Base-by-base conservation (phyloP, 345 rosid species). In the Populus simonii region DNA sequence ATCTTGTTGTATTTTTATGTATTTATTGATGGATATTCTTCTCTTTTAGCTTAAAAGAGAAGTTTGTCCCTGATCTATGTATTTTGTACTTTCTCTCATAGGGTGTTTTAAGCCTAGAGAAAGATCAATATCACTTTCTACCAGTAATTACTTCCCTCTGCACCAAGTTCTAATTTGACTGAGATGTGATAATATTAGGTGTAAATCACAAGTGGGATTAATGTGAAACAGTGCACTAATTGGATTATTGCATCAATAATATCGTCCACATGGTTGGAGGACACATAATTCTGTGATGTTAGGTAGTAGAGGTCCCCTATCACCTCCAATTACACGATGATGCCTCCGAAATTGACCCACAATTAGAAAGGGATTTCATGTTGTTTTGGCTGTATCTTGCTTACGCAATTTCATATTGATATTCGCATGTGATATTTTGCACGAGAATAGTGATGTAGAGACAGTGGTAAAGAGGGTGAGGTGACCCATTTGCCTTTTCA, bases 241-340 rank as follows among this genome's bases (percentile, higher is more conserved):
- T 80, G 82, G 74, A 82, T 74, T 76, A 49, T 76, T 76, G 76
- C 66, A 38, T 43, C 80, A 74, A 79, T 78, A 72, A 79, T 73
- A 68, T 17, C 68, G 74, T 22, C 74, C 68, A 73, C 39, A 76
- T 55, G 63, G 36, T 25, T 39, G 51, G 41, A 71, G 70, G 12
- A 22, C 61, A 71, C 72, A 74, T 61, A 36, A 33, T 71, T 43
- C 72, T 70, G 72, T 25, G 20, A 69, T 63, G 72, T 51, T 75
- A 65, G 79, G 83, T 80, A 41, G 76, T 23, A 65, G 78, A 68
- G 73, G 63, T 31, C 72, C 81, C 57, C 72, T 17, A n/a, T 72
- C 43, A 23, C 69, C 55, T 47, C 25, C 17, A 69, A 39, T 23
- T 20, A 29, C 59, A 66, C 17, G 41, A 73, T n/a, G 18, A 18